Percentiles rank a stretch among this genome's conserved stretches.
Conservation (phyloP, 1,139 yeast genomes). For the Hemisphaericaspora lyxosophila region DNA sequence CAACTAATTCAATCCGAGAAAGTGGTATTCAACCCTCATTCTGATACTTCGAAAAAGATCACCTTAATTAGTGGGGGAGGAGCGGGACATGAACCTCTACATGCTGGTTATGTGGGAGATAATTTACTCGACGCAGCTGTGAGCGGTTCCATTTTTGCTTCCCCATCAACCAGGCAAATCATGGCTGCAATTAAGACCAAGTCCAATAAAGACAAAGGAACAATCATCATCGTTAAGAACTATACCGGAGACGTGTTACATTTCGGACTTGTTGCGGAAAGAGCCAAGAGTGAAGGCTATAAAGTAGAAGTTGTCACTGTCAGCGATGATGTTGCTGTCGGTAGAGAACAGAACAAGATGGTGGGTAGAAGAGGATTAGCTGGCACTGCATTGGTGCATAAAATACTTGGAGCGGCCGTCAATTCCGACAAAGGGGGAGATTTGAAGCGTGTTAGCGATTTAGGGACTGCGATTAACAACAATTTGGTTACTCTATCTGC, state of each 20-base stretch:
- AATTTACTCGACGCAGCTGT: conserved; percentile 86
- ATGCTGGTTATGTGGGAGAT: conserved; percentile 85
- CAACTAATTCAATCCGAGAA: conserved; percentile 65
- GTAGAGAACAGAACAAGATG: conserved; percentile 78
- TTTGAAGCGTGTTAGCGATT: conserved; percentile 54
- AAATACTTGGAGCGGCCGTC: conserved; percentile 73
- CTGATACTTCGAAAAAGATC: conserved; percentile 50
- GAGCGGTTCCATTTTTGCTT: conserved; percentile 84
- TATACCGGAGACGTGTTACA: conserved; percentile 93
- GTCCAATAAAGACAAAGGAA: conserved; percentile 57
- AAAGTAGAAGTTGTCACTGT: conserved; percentile 71
- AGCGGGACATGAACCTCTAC: conserved; percentile 93
- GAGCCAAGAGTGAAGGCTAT: conserved; percentile 76
- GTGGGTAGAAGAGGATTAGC: conserved; percentile 95
- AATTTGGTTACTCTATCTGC: conserved; percentile 86
- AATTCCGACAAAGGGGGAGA: conserved; percentile 26
- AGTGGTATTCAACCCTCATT: conserved; percentile 53
- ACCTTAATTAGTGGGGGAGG: conserved; percentile 90
- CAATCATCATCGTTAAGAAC: conserved; percentile 77
- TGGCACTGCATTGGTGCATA: conserved; percentile 85
- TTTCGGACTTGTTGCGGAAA: conserved; percentile 87
- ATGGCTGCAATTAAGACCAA: conserved; percentile 68
- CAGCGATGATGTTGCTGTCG: conserved; percentile 92
- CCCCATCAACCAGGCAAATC: conserved; percentile 88
- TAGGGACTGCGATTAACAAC: conserved; percentile 62